Conservation (phyloP, 306 rosid species). For the Malus fusca region DNA sequence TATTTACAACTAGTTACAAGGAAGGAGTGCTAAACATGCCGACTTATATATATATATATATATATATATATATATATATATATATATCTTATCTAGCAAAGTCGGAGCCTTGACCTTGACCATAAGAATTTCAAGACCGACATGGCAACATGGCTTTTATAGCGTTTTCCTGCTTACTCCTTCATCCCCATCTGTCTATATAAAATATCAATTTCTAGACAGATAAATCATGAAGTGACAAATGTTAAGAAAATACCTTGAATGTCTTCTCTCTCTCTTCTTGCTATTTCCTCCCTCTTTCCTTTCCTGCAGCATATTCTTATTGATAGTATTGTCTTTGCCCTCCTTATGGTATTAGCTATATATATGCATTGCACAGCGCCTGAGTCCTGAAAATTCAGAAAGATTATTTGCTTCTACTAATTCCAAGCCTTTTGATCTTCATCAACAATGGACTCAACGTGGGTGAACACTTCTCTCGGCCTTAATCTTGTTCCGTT, state of each 20-base stretch:
- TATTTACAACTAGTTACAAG: neutral
- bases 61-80: neutral
- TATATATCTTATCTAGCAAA: neutral
- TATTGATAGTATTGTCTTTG: neutral
- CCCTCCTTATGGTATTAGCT: neutral
- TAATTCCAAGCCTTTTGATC: neutral
- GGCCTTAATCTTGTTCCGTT: slow-evolving; percentile 46
- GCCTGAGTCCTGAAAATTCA: neutral
- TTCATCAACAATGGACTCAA: slow-evolving; percentile 12
- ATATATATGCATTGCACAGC: neutral
- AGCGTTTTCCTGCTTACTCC: neutral
- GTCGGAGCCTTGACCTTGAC: slow-evolving; percentile 8
- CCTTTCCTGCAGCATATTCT: neutral
- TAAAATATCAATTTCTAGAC: neutral
- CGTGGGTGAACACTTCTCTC: slow-evolving; percentile 37
- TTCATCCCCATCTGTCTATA: neutral
- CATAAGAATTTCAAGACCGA: neutral
- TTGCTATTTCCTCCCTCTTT: slow-evolving; percentile 37
- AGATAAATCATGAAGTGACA: slow-evolving; percentile 10
- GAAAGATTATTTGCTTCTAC: neutral
- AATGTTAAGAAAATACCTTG: neutral
- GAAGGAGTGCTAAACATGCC: neutral
- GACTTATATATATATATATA: too few species aligned
- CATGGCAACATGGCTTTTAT: neutral
- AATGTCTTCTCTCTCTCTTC: neutral